Evolutionary conservation across 2,329 filamentous ascomycete species (phyloP).

Genomic region (Colletotrichum sp.): DNA sequence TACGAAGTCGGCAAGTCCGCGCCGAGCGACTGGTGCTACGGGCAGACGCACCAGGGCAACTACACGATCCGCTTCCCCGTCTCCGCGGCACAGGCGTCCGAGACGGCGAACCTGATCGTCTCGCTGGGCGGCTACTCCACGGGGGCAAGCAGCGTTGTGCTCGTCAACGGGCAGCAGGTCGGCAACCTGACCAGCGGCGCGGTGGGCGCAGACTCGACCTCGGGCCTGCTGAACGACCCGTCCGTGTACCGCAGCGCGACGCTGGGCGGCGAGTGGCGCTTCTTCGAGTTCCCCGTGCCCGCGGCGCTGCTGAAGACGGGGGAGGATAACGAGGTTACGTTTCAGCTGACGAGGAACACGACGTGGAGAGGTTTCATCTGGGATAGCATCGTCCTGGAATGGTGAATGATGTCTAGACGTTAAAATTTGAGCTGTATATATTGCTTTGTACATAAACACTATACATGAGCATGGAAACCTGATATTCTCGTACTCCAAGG

Average conservation of each 20-base stretch:
- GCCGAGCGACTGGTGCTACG: slow-evolving; percentile 53
- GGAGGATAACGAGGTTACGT: slow-evolving; percentile 27
- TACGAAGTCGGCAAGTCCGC: slow-evolving; percentile 44
- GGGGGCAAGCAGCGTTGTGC: slow-evolving; percentile 42
- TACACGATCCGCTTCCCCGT: slow-evolving; percentile 38
- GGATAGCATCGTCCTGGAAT: slow-evolving; percentile 31
- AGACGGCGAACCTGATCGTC: slow-evolving; percentile 41
- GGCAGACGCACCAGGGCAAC: slow-evolving; percentile 42
- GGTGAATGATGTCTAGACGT: slow-evolving; percentile 17
- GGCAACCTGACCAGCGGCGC: slow-evolving; percentile 43
- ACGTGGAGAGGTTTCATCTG: slow-evolving; percentile 32
- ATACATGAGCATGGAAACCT: neutral
- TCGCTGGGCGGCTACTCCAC: slow-evolving; percentile 49
- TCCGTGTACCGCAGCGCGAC: slow-evolving; percentile 52
- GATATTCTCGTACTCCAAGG: no score
- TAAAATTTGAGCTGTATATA: neutral
- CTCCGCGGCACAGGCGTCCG: neutral
- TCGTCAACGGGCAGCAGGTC: slow-evolving; percentile 42
- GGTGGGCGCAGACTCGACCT: slow-evolving; percentile 5
- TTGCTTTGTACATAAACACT: neutral
- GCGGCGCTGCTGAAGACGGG: slow-evolving; percentile 23
- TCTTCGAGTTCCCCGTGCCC: slow-evolving; percentile 41
- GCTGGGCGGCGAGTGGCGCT: slow-evolving; percentile 50
- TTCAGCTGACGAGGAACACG: slow-evolving; percentile 28
- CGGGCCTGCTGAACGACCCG: slow-evolving; percentile 43